Conservation (phyloP, 352 stramenopile species). For the Pythium oligandrum region DNA sequence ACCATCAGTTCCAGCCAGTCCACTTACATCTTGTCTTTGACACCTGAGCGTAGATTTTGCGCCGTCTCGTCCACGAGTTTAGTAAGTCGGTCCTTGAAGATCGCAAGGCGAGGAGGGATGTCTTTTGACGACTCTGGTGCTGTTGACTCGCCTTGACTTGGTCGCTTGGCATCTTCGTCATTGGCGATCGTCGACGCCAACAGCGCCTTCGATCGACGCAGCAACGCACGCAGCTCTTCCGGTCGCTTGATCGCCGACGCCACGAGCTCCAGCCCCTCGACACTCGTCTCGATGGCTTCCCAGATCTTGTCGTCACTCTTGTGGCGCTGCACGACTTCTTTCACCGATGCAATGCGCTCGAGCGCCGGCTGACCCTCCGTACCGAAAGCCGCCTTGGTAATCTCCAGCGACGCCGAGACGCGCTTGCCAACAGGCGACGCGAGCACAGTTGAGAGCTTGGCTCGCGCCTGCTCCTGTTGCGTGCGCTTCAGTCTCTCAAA, state of each 20-base stretch:
- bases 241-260: slow-evolving; percentile 42
- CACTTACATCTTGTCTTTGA: background rate
- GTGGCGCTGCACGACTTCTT: slow-evolving; percentile 50
- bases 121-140: background rate
- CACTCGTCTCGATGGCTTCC: slow-evolving; percentile 46
- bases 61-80: background rate
- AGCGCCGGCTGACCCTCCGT: slow-evolving; percentile 43
- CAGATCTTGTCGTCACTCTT: slow-evolving; percentile 26
- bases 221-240: slow-evolving; percentile 47
- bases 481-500: slow-evolving; percentile 41
- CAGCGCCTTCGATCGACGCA: slow-evolving; percentile 47
- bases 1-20: background rate
- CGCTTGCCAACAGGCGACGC: slow-evolving; percentile 11
- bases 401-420: slow-evolving; percentile 49
- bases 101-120: background rate
- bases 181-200: slow-evolving; percentile 12
- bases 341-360: slow-evolving; percentile 49
- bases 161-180: background rate
- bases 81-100: background rate
- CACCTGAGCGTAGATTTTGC: background rate
- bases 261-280: slow-evolving; percentile 45
- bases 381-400: slow-evolving; percentile 47
- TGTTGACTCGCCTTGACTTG: background rate
- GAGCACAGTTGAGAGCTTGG: slow-evolving; percentile 27
- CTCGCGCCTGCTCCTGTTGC: slow-evolving; percentile 37